A percentile compares a stretch with the other conserved stretches of the same genome.
phyloP scores from a whole-genome alignment of 1,139 yeast genomes.

The Yamadazyma atmosphaerica region DNA sequence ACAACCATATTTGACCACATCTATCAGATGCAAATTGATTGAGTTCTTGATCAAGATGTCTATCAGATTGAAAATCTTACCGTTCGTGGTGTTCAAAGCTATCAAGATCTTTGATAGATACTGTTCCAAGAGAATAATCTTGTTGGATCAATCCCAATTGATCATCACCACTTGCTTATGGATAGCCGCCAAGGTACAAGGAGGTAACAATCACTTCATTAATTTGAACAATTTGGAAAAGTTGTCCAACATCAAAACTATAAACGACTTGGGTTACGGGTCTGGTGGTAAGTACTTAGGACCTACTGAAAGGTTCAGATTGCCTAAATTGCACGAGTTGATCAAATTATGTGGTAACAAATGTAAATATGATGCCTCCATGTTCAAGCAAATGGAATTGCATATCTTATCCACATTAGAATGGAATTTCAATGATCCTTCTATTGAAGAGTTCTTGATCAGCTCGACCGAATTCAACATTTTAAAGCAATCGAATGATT shows the following conservation, averaged over 20 bases:
- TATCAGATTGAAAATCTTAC: slow-evolving; percentile 57
- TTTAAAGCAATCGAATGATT: slow-evolving; percentile 23
- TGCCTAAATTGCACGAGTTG: slow-evolving; percentile 62
- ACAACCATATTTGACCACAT: slow-evolving; percentile 62
- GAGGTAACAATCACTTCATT: slow-evolving; percentile 70
- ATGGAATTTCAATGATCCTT: slow-evolving; percentile 63
- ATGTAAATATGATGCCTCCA: slow-evolving; percentile 57
- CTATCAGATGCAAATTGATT: slow-evolving; percentile 50
- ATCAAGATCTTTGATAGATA: slow-evolving; percentile 64
- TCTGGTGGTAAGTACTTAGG: slow-evolving; percentile 62
- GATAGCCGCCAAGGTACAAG: slow-evolving; percentile 64
- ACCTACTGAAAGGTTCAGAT: slow-evolving; percentile 65
- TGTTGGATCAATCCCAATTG: slow-evolving; percentile 61
- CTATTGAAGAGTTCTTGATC: slow-evolving; percentile 51
- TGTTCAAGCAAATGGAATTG: slow-evolving; percentile 57
- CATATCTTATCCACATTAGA: slow-evolving; percentile 59
- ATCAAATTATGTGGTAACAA: slow-evolving; percentile 61
- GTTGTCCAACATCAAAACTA: slow-evolving; percentile 31
- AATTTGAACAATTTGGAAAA: slow-evolving; percentile 41
- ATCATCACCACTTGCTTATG: slow-evolving; percentile 67
- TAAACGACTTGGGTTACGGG: slow-evolving; percentile 47
- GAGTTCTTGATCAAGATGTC: slow-evolving; percentile 61
- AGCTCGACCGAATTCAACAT: slow-evolving; percentile 34
- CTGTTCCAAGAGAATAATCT: slow-evolving; percentile 62
- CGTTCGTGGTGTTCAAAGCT: slow-evolving; percentile 59